Evolutionary conservation across 1,284 basidiomycete species (phyloP).

Genomic region (Austropuccinia psidii): DNA sequence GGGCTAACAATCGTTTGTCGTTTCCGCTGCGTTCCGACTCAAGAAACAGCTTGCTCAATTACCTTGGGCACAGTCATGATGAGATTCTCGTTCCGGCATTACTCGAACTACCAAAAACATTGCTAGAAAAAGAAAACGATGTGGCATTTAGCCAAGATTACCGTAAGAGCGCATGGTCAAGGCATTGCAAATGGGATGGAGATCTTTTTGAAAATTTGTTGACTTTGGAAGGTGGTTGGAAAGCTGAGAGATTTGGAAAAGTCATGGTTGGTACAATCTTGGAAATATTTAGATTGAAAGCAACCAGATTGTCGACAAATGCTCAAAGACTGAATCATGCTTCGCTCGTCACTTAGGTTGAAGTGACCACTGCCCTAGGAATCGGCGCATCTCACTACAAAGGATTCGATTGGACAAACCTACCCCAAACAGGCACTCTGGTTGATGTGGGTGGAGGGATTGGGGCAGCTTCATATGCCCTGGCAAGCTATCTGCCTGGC

Average conservation of each 20-base stretch:
- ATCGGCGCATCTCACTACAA: not conserved
- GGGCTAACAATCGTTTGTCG: slow-evolving; percentile 6
- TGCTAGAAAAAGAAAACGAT: not conserved
- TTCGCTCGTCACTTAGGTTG: too few species aligned
- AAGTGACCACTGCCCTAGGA: not conserved
- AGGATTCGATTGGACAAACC: not conserved
- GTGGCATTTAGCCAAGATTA: not conserved
- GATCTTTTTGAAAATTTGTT: slow-evolving; percentile 1
- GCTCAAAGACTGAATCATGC: too few species aligned
- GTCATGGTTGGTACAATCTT: slow-evolving; percentile 7
- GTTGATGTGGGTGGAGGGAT: slow-evolving; percentile 12
- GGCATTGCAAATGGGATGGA: not conserved
- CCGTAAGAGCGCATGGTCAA: not conserved
- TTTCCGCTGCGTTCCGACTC: not conserved
- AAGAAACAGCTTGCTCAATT: not conserved
- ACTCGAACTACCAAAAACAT: not conserved
- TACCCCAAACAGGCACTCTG: not conserved
- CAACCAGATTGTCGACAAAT: too few species aligned
- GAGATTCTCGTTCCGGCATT: not conserved
- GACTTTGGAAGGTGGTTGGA: not conserved
- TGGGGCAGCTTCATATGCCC: not conserved
- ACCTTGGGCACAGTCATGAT: not conserved
- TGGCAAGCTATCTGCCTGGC: not conserved
- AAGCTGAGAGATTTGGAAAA: not conserved
- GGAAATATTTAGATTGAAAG: too few species aligned